Percentiles rank a stretch among this genome's conserved stretches.
These are phyloP conservation scores for Candida pini DNA, from an alignment of 805 yeast species.

Conservation along the genomic window DNA sequence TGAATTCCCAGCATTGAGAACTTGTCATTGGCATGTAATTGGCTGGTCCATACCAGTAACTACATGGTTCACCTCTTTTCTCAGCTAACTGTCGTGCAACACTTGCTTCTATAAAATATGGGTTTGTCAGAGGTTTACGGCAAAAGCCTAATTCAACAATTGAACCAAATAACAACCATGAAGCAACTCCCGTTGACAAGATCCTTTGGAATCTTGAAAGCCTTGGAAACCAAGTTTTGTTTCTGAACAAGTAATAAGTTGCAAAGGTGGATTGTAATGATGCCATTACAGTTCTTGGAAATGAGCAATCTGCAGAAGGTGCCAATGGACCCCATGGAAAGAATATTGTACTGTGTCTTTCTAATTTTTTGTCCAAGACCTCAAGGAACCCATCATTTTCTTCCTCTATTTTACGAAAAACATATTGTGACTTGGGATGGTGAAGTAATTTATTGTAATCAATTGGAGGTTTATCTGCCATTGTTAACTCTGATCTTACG, in stretches of 20 bases:
- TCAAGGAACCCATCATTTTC: too few relatives aligned
- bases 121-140: conserved; percentile 12
- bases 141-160: background rate
- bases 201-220: background rate
- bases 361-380: background rate
- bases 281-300: conserved; percentile 12
- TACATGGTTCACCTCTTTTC: conserved; percentile 34
- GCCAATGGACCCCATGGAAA: conserved; percentile 27
- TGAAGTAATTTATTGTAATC: too few relatives aligned
- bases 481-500: too few relatives aligned
- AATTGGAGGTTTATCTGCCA: too few relatives aligned
- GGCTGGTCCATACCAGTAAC: conserved; percentile 48
- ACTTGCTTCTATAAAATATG: conserved; percentile 23
- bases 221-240: too few relatives aligned
- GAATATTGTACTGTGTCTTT: background rate
- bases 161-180: background rate
- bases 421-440: too few relatives aligned
- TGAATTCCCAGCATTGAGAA: conserved; percentile 15
- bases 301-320: conserved; percentile 30
- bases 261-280: background rate
- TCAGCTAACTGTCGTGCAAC: conserved; percentile 23
- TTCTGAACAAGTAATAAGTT: background rate
- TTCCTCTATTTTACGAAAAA: too few relatives aligned
- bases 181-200: background rate
- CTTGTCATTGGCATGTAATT: conserved; percentile 43